phyloP scores from a whole-genome alignment of 108 stramenopile genomes.

The Pseudonitzschia pungens region DNA sequence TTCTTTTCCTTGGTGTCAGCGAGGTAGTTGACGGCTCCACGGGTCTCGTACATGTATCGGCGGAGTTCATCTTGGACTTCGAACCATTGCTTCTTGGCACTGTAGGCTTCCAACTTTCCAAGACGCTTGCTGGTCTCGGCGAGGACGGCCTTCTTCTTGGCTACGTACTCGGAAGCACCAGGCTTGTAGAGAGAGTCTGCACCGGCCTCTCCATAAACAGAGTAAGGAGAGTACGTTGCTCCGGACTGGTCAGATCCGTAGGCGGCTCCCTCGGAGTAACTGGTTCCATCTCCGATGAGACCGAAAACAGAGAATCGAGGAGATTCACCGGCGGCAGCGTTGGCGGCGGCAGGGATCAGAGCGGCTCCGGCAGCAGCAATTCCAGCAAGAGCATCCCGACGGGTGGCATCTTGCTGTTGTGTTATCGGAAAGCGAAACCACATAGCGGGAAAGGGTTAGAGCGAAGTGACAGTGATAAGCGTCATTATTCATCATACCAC shows the following conservation, averaged over 20 bases:
- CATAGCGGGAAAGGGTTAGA: slow-evolving; percentile 2
- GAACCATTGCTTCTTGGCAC: slow-evolving; percentile 84
- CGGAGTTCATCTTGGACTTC: slow-evolving; percentile 79
- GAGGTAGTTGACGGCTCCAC: slow-evolving; percentile 74
- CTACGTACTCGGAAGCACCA: slow-evolving; percentile 46
- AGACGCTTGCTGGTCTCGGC: slow-evolving; percentile 78
- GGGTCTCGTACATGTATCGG: slow-evolving; percentile 93
- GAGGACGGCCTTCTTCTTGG: slow-evolving; percentile 81
- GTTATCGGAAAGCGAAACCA: background rate
- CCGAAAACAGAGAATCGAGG: slow-evolving; percentile 92
- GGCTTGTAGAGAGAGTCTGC: slow-evolving; percentile 55
- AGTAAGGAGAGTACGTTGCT: slow-evolving; percentile 79
- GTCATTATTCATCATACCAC: no score
- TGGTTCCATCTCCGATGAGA: slow-evolving; percentile 77
- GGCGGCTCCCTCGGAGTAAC: slow-evolving; percentile 87
- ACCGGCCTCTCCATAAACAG: slow-evolving; percentile 63
- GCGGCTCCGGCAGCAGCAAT: slow-evolving; percentile 78
- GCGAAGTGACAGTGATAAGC: background rate
- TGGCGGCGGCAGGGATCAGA: slow-evolving; percentile 76
- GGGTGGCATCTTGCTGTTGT: slow-evolving; percentile 44
- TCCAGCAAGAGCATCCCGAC: slow-evolving; percentile 72
- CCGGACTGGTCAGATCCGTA: slow-evolving; percentile 79
- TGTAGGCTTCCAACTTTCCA: slow-evolving; percentile 60
- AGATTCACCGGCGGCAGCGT: slow-evolving; percentile 84
- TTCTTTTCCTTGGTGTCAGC: slow-evolving; percentile 63